Conservation (phyloP, 345 rosid species). For the Citrus reticulata region DNA sequence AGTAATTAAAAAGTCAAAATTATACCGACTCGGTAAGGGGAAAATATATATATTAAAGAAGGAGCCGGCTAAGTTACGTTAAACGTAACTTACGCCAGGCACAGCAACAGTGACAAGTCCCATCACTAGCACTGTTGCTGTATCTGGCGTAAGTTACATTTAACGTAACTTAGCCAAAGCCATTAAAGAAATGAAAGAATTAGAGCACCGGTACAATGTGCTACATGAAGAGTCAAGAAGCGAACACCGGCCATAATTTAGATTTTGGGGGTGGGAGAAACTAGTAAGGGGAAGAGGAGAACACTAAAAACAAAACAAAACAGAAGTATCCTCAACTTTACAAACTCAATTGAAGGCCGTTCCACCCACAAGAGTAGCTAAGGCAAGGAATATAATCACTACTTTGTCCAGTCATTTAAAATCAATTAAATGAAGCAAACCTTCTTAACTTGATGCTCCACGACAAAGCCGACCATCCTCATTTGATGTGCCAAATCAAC, state of each 20-base stretch:
- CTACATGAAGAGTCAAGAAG: not conserved
- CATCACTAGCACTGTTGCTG: no score
- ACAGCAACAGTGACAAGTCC: no score
- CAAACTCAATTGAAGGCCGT: not conserved
- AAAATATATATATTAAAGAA: no score
- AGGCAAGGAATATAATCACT: not conserved
- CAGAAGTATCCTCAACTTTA: not conserved
- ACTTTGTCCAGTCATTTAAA: not conserved
- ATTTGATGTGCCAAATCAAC: not conserved
- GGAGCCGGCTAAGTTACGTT: no score
- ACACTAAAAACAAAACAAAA: not conserved
- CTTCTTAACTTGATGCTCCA: not conserved
- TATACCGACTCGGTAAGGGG: no score
- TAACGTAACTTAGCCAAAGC: no score
- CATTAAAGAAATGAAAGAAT: not conserved
- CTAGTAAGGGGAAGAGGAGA: no score
- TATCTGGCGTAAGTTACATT: no score
- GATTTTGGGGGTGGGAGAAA: no score
- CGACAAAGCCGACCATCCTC: not conserved
- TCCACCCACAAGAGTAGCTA: not conserved
- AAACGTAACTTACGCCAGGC: no score
- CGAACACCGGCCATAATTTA: not conserved
- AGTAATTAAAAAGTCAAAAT: no score
- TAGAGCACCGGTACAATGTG: not conserved
- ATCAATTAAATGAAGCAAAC: not conserved